Conservation (phyloP, 805 yeast species). For the Jamesozyma gamospora region DNA sequence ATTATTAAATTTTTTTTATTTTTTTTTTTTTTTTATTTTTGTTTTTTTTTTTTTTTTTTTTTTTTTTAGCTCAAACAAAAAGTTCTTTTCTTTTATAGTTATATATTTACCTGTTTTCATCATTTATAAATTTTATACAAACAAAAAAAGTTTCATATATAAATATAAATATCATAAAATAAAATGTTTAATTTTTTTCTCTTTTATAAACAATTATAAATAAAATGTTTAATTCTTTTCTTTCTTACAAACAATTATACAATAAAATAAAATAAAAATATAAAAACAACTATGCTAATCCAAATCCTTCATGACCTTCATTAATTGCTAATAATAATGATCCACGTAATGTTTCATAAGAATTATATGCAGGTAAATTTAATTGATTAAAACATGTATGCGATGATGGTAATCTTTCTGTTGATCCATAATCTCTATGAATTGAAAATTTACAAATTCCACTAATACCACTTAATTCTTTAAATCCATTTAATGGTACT, state of each 20-base stretch:
- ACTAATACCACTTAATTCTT: constrained; percentile 76
- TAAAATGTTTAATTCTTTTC: not conserved
- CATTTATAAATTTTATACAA: no score
- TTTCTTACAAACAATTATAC: not conserved
- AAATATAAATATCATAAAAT: no score
- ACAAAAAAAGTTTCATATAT: no score
- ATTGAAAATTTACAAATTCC: constrained; percentile 82
- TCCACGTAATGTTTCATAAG: constrained; percentile 76
- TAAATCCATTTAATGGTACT: constrained; percentile 91
- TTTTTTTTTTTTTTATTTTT: no score
- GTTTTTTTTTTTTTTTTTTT: no score
- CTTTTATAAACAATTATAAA: no score
- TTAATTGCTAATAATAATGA: constrained; percentile 75
- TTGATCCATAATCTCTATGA: constrained; percentile 78
- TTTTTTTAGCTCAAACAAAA: no score
- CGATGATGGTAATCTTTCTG: constrained; percentile 84
- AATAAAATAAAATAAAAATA: not conserved
- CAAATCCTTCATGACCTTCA: constrained; percentile 96
- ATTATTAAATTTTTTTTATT: no score
- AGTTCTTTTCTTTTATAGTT: no score
- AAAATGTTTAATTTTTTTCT: no score
- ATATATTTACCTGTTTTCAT: no score
- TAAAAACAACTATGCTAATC: constrained; percentile 30
- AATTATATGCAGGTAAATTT: constrained; percentile 85
- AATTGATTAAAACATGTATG: constrained; percentile 96